These are phyloP conservation scores for Mentha longifolia DNA, from an alignment of 257 asterid genomes.

Conservation along the genomic window DNA sequence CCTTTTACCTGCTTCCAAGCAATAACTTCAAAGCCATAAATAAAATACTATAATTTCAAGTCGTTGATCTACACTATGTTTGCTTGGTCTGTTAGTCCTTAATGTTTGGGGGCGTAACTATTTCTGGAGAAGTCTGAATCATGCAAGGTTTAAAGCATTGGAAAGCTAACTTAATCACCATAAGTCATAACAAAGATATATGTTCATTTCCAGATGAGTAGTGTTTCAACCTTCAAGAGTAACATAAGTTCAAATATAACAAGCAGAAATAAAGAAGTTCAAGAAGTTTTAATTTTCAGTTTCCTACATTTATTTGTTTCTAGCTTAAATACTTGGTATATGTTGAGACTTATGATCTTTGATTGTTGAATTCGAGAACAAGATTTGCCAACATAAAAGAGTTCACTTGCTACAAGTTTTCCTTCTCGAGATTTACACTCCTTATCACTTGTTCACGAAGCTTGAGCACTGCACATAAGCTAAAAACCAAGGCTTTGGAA, in stretches of 20 bases:
- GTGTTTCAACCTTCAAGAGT: neutral
- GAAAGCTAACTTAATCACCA: neutral
- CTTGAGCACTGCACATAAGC: neutral
- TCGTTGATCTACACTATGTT: neutral
- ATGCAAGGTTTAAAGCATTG: conserved; percentile 10
- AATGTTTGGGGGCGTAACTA: neutral
- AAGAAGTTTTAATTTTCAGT: neutral
- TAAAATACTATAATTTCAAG: conserved; percentile 10
- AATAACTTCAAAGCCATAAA: conserved; percentile 19
- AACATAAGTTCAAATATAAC: neutral
- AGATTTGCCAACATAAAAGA: neutral
- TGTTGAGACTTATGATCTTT: neutral
- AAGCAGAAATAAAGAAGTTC: neutral
- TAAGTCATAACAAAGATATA: neutral
- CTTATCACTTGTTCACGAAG: neutral
- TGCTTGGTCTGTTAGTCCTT: neutral
- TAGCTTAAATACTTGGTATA: neutral
- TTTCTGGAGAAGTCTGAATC: neutral
- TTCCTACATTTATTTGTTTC: neutral
- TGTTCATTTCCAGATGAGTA: neutral
- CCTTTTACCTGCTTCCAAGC: conserved; percentile 78
- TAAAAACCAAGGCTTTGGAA: neutral
- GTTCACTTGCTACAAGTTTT: neutral
- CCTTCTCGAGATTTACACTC: neutral
- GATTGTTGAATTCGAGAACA: neutral